A percentile compares a stretch with the other conserved stretches of the same genome.
Evolutionary conservation across 1,284 basidiomycete species (phyloP).

Genomic region (Leccinum griseonigrum): DNA sequence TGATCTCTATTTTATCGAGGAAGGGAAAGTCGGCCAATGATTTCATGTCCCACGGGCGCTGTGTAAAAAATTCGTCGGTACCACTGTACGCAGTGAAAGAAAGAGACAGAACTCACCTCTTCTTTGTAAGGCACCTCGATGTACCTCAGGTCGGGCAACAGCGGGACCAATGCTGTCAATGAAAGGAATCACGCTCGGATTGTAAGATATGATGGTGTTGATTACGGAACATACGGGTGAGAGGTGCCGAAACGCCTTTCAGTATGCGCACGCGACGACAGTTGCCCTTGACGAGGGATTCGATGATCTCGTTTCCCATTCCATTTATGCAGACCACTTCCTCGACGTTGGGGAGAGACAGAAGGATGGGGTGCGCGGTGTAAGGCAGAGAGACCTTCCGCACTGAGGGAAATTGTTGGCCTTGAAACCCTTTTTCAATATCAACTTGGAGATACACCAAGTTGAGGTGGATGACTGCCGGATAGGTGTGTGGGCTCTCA

Average conservation of each 20-base stretch:
- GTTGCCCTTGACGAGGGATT: not conserved
- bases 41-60: not conserved
- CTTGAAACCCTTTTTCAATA: slow-evolving; percentile 30
- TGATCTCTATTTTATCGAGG: slow-evolving; percentile 6
- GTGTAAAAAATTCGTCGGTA: not conserved
- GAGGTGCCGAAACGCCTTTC: slow-evolving; percentile 3
- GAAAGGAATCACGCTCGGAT: not conserved
- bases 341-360: slow-evolving; percentile 29
- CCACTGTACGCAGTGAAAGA: not conserved
- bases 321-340: slow-evolving; percentile 24
- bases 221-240: slow-evolving; percentile 3
- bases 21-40: not conserved
- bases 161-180: slow-evolving; percentile 2
- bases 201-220: slow-evolving; percentile 8
- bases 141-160: slow-evolving; percentile 9
- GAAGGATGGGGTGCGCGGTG: slow-evolving; percentile 33
- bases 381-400: slow-evolving; percentile 27
- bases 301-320: slow-evolving; percentile 8
- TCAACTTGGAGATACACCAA: slow-evolving; percentile 13
- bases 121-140: not conserved
- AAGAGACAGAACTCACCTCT: not conserved
- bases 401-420: slow-evolving; percentile 27
- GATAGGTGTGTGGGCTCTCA: not conserved
- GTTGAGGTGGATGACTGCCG: slow-evolving; percentile 5
- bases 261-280: slow-evolving; percentile 10